Evolutionary conservation across 257 asterid species (phyloP), one percentile per base, ranked within the genome.

Genomic region (Echium plantagineum): DNA sequence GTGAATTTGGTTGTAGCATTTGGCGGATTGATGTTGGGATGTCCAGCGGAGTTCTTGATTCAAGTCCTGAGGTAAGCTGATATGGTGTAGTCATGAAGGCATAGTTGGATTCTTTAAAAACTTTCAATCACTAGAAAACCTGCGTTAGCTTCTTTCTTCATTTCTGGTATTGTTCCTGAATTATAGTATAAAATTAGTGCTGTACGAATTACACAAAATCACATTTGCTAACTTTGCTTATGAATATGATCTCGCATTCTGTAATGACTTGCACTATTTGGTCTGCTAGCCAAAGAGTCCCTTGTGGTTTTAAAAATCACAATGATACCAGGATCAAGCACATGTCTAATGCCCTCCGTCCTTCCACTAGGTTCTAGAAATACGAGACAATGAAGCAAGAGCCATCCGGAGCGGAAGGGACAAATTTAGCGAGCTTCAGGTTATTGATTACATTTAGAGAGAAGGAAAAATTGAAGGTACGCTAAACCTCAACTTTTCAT

Each of bases 11-110:
- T 66, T 77, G 96, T 64, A 74, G 80, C 58, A 80, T 91, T 66
- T 88, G 96, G 96, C 81, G 96, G 30, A 80, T 91, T 62, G 98
- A 91, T 47, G 96, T 91, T 42, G 98, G 98, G 53, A 91, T 91
- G 98, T 91, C 98, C 16, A 82, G 93, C 9, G 98, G 98, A 38
- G 98, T 91, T 73, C 95, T 87, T 69, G 94, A 79, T 76, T 88
- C 98, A 51, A 81, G 71, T 57, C 98, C 98, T n/a, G n/a, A 91
- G 96, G 98, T 90, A 79, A 57, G 61, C 24, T 57, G 57, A 55
- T 65, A 54, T 24, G 64, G 13, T 21, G 54, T 16, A 35, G 64
- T 28, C 21, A 47, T 16, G 52, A 47, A 47, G 51, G 58, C 51
- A 42, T 49, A 17, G 28, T 35, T 1, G 53, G 21, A 17, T 1